Evolutionary conservation across 306 rosid species (phyloP).

Genomic region (Glycyrrhiza uralensis): DNA sequence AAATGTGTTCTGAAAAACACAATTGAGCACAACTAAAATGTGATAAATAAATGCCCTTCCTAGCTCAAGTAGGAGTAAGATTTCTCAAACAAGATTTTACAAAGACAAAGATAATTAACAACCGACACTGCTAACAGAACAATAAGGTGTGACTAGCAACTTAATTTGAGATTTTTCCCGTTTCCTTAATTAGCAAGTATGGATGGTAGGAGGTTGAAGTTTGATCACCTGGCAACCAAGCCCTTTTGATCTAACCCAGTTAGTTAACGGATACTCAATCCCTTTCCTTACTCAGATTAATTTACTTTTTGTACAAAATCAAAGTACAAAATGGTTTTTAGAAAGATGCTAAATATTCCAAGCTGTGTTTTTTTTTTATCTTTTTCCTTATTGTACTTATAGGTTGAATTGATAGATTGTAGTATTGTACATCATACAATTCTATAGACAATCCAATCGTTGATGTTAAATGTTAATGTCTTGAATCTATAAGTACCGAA

Average conservation of each 20-base stretch:
- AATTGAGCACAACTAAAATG: background rate
- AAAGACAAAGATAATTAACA: background rate
- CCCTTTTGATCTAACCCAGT: background rate
- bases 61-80: background rate
- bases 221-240: constrained; percentile 33
- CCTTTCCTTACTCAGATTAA: background rate
- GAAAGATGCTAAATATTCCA: background rate
- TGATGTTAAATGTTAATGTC: background rate
- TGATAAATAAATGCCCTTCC: background rate
- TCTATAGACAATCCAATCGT: background rate
- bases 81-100: background rate
- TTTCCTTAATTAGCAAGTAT: constrained; percentile 35
- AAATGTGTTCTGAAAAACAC: too few species aligned
- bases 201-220: constrained; percentile 36
- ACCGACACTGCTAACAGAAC: constrained; percentile 23
- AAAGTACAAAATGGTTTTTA: background rate
- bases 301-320: background rate
- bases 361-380: background rate
- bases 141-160: background rate
- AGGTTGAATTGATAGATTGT: background rate
- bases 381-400: background rate
- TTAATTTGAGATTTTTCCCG: background rate
- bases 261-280: background rate
- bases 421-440: too few species aligned
- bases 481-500: too few species aligned